Base-by-base conservation (phyloP, 129 eudicot genomes). In the Gnaphalium uliginosum region DNA sequence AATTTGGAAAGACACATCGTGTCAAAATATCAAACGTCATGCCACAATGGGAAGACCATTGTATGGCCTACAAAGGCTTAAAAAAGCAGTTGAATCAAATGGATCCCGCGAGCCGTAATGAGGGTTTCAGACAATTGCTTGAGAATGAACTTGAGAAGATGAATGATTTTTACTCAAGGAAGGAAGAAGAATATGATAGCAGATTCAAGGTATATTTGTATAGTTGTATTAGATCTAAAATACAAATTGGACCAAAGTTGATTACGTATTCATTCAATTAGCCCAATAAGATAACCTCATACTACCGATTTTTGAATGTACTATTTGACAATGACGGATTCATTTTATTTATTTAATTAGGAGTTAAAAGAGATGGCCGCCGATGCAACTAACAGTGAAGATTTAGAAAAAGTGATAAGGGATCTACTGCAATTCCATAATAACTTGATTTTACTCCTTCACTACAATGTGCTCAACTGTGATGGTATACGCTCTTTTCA, bases 21-120 rank as follows among this genome's bases (percentile, higher is more conserved):
- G 50, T 30, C 19, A 78, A 75, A 54, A 79, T 83, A 75, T 69
- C 84, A 18, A 69, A 33, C 56, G 69, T 77, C 69, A 70, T 83
- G 87, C 87, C 87, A 10, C 72, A 84, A 33, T 84, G 82, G 87
- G 79, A 72, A 76, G 76, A 64, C 4, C 82, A 71, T 8, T 84
- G 79, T 48, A 71, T 84, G 30, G 76, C 81, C 0, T 84, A 84
- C 76, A 80, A 84, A 70, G 76, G 71, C 32, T 54, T 83, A 30
- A 83, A 83, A 64, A 75, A 79, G 62, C 78, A 69, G 58, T 43
- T 83, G 77, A 83, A 83, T 18, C 48, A 70, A 26, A 58, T 66
- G 62, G 83, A 72, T 54, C 83, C 67, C 1, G 78, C 11, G 17
- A 77, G 46, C 9, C 76, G 80, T 14, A 67, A 74, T 43, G 83